A percentile compares a stretch with the other conserved stretches of the same genome.
phyloP scores from a whole-genome alignment of 2,329 filamentous ascomycete genomes.

The Purpureocillium lavendulum region DNA sequence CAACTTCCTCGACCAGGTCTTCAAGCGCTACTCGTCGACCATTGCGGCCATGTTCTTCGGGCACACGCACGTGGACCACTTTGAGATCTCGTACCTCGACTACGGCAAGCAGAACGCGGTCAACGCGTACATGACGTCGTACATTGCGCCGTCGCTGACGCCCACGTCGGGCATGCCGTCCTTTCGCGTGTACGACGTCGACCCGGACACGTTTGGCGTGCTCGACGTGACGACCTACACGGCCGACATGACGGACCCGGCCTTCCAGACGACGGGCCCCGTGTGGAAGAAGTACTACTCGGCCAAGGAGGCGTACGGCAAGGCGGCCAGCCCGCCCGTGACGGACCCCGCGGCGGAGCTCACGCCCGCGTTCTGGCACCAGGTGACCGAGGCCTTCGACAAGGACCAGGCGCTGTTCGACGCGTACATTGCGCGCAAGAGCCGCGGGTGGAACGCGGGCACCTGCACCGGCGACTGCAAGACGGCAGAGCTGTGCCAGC shows the following conservation, averaged over 20 bases:
- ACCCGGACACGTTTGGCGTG: conserved; percentile 46
- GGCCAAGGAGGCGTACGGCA: conserved; percentile 44
- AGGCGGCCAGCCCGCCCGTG: conserved; percentile 31
- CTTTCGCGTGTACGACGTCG: conserved; percentile 51
- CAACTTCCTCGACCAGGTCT: conserved; percentile 43
- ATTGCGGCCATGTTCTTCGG: conserved; percentile 49
- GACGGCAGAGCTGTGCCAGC: conserved; percentile 38
- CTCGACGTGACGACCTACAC: conserved; percentile 46
- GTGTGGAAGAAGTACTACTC: conserved; percentile 49
- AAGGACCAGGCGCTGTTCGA: conserved; percentile 32
- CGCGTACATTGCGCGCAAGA: conserved; percentile 37
- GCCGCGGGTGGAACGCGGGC: conserved; percentile 33
- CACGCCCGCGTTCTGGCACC: conserved; percentile 51
- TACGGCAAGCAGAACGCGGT: conserved; percentile 30
- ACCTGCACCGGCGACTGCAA: conserved; percentile 34
- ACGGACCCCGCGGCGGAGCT: conserved; percentile 32
- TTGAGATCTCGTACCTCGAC: conserved; percentile 45
- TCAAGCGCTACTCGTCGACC: conserved; percentile 43
- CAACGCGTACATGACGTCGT: conserved; percentile 41
- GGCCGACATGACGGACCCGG: conserved; percentile 37
- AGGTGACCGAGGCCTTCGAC: conserved; percentile 41
- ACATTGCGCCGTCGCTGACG: conserved; percentile 45
- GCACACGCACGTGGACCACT: conserved; percentile 49
- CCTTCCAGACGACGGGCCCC: conserved; percentile 35
- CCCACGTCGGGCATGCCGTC: conserved; percentile 47